Evolutionary conservation across 2,329 filamentous ascomycete species (phyloP).

Genomic region (Curvularia eragrostidis): DNA sequence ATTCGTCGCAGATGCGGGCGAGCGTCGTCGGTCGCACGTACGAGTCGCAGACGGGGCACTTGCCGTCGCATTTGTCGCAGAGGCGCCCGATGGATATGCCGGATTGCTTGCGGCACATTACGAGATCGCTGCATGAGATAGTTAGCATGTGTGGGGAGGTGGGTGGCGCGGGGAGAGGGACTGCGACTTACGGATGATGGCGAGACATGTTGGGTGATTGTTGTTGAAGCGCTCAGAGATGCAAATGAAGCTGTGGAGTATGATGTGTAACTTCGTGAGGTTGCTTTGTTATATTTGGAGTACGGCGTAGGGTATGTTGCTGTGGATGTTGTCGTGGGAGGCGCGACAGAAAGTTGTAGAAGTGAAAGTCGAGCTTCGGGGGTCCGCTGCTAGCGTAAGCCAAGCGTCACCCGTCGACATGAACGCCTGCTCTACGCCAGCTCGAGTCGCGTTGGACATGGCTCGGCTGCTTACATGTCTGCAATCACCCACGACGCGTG

Average conservation of each 20-base stretch:
- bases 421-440: constrained; percentile 37
- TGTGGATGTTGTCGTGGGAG: constrained; percentile 21
- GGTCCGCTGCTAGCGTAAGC: constrained; percentile 18
- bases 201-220: constrained; percentile 72
- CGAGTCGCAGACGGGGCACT: constrained; percentile 98
- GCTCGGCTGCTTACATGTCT: constrained; percentile 2
- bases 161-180: constrained; percentile 9
- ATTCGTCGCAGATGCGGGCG: constrained; percentile 98
- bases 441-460: constrained; percentile 24
- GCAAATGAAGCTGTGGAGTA: not conserved
- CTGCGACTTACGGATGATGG: constrained; percentile 79
- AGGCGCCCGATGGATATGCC: constrained; percentile 98
- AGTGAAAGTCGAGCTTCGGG: constrained; percentile 16
- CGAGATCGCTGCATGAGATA: constrained; percentile 73
- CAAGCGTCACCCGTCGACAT: constrained; percentile 4
- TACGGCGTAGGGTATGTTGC: not conserved
- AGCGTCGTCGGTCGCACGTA: constrained; percentile 98
- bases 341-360: constrained; percentile 16
- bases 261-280: not conserved
- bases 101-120: constrained; percentile 99
- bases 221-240: not conserved
- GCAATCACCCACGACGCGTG: constrained; percentile 6
- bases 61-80: constrained; percentile 99
- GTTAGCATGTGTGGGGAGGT: not conserved
- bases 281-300: not conserved